A percentile compares a stretch with the other conserved stretches of the same genome.
Evolutionary conservation across 768 basidiomycete species (phyloP).

Genomic region (Podaxis sp.): DNA sequence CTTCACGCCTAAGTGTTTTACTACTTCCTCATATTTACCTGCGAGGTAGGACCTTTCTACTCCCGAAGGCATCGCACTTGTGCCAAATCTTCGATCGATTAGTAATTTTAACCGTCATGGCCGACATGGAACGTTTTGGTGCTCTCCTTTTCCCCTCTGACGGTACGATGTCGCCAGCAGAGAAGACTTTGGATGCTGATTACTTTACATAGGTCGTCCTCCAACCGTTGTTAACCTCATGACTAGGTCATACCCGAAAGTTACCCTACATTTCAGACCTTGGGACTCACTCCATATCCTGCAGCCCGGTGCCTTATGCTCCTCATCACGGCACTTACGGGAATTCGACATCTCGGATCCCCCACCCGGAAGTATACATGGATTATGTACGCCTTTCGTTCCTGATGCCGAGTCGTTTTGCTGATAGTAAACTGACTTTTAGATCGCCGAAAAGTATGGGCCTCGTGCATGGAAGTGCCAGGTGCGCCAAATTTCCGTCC

Average conservation of each 20-base stretch:
- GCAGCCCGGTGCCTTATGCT: conserved; percentile 36
- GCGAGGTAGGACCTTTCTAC: not conserved
- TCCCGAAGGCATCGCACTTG: not conserved
- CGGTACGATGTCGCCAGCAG: conserved; percentile 25
- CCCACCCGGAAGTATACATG: conserved; percentile 84
- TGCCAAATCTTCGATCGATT: conserved; percentile 13
- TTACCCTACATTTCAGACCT: not conserved
- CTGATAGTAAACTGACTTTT: conserved; percentile 16
- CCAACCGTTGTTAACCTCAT: conserved; percentile 70
- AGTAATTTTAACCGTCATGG: conserved; percentile 39
- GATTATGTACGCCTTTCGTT: conserved; percentile 47
- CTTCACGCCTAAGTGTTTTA: not conserved
- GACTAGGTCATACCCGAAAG: conserved; percentile 50
- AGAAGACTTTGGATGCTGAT: not conserved
- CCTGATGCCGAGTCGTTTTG: not conserved
- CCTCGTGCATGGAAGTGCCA: conserved; percentile 70
- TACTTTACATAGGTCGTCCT: conserved; percentile 44
- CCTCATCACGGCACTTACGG: conserved; percentile 42
- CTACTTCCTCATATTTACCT: not conserved
- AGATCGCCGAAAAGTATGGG: conserved; percentile 70
- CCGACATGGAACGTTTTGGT: conserved; percentile 57
- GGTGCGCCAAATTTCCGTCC: conserved; percentile 33
- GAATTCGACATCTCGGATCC: conserved; percentile 53
- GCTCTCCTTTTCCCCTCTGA: conserved; percentile 79
- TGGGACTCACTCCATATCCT: conserved; percentile 2